Evolutionary conservation across 2,329 filamentous ascomycete species (phyloP), one percentile per base, ranked within the genome.

Genomic region (Cadophora sp.): DNA sequence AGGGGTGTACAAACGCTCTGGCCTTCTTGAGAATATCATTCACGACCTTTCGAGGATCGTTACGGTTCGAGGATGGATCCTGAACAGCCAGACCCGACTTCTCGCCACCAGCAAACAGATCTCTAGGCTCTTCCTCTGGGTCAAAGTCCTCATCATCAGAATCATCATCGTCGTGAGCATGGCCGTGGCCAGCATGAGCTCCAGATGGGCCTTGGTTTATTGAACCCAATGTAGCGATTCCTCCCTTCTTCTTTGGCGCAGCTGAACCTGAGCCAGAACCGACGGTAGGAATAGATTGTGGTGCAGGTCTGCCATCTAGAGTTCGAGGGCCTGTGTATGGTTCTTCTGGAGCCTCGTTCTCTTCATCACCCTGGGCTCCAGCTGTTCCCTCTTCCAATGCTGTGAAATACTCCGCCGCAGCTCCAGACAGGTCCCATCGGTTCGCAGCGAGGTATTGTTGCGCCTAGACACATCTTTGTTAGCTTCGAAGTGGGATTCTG

Each of bases 41-140:
- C 71, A 91, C 85, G 66, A 90, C 81, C 71, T 83, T 85, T 73
- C 82, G 81, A 0, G 85, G 80, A 48, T 85, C 84, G 60, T 83
- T 77, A 75, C 66, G 65, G 22, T 71, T 71, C 11, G 68, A 68
- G 14, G 56, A 22, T 0, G 89, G 89, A 72, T 91, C 89, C 74
- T 91, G 88, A 27, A 91, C 86, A 24, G 89, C 89, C 55, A 91
- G 78, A 0, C 87, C 89, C 36, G 92, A 95, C 83, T 96, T 96
- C 80, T 95, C 93, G 41, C 93, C 93, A 61, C 93, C 93, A 22
- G 93, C 90, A 78, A 94, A 96, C 70, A 94, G 81, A 75, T 96
- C 91, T 68, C 88, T 82, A 7, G 83, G 83, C 70, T 88, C 84
- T 43, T 86, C 82, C 33, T 89, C 86, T 1, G 85, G 81, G 2